Conservation (phyloP, 2,329 filamentous ascomycete genomes). For the Sphaerostilbella broomeana region DNA sequence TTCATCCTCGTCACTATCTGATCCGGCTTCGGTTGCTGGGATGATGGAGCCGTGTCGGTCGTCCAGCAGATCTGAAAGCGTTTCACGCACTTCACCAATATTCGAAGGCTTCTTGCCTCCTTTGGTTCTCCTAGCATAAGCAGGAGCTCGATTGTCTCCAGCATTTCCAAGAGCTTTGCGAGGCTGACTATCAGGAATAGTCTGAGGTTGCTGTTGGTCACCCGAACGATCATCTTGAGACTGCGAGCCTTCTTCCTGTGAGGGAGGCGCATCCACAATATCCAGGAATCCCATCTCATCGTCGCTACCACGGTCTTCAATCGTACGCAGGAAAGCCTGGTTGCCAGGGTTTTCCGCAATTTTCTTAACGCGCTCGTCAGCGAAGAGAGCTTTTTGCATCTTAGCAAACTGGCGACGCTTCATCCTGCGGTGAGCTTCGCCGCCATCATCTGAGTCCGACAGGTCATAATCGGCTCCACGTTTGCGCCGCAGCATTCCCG, state of each 20-base stretch:
- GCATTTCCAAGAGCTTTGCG: slow-evolving; percentile 30
- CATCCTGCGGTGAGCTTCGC: slow-evolving; percentile 67
- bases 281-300: slow-evolving; percentile 73
- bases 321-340: slow-evolving; percentile 80
- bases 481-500: slow-evolving; percentile 78
- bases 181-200: slow-evolving; percentile 48
- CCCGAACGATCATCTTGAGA: slow-evolving; percentile 22
- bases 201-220: slow-evolving; percentile 25
- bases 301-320: slow-evolving; percentile 73
- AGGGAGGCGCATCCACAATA: slow-evolving; percentile 28
- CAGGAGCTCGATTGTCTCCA: slow-evolving; percentile 45
- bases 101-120: slow-evolving; percentile 62
- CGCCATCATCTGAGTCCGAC: slow-evolving; percentile 85
- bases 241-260: slow-evolving; percentile 32
- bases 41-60: slow-evolving; percentile 49
- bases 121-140: slow-evolving; percentile 56
- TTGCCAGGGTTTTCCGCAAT: slow-evolving; percentile 86
- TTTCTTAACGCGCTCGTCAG: slow-evolving; percentile 84
- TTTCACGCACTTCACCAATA: slow-evolving; percentile 74
- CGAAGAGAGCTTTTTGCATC: slow-evolving; percentile 81
- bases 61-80: slow-evolving; percentile 77
- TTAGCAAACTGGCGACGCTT: slow-evolving; percentile 85
- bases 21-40: slow-evolving; percentile 33
- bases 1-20: slow-evolving; percentile 39
- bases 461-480: slow-evolving; percentile 76